phyloP scores from a whole-genome alignment of 257 asterid species.

The Capsicum pubescens region DNA sequence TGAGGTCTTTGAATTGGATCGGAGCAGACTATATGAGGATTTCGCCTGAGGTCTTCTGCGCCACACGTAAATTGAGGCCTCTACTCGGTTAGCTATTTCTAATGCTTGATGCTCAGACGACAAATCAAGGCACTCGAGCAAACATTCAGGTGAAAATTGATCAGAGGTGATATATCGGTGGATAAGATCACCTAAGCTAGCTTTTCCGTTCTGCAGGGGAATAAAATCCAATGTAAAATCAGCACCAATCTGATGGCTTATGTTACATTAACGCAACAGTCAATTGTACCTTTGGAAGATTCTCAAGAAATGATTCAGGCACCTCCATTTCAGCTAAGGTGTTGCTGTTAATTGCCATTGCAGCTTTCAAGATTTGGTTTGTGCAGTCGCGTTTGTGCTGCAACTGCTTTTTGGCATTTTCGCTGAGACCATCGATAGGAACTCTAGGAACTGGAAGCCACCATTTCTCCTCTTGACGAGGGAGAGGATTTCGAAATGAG shows the following conservation, averaged over 20 bases:
- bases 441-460: slow-evolving; percentile 92
- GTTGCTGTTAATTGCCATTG: slow-evolving; percentile 78
- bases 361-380: slow-evolving; percentile 85
- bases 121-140: slow-evolving; percentile 77
- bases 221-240: not conserved
- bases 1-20: slow-evolving; percentile 60
- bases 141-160: slow-evolving; percentile 69
- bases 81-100: slow-evolving; percentile 74
- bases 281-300: slow-evolving; percentile 71
- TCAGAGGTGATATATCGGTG: slow-evolving; percentile 63
- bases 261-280: not conserved
- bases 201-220: slow-evolving; percentile 62
- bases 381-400: slow-evolving; percentile 71
- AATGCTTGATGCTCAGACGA: slow-evolving; percentile 76
- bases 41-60: slow-evolving; percentile 52
- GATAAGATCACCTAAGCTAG: slow-evolving; percentile 71
- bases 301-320: slow-evolving; percentile 67
- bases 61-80: slow-evolving; percentile 67
- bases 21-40: slow-evolving; percentile 12
- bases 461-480: slow-evolving; percentile 68
- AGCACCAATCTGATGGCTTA: not conserved
- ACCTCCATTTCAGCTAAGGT: slow-evolving; percentile 80
- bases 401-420: slow-evolving; percentile 60
- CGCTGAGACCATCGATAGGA: slow-evolving; percentile 67
- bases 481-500: slow-evolving; percentile 24